phyloP scores from a whole-genome alignment of 108 stramenopile species.

The Cyclotella kingstonii region DNA sequence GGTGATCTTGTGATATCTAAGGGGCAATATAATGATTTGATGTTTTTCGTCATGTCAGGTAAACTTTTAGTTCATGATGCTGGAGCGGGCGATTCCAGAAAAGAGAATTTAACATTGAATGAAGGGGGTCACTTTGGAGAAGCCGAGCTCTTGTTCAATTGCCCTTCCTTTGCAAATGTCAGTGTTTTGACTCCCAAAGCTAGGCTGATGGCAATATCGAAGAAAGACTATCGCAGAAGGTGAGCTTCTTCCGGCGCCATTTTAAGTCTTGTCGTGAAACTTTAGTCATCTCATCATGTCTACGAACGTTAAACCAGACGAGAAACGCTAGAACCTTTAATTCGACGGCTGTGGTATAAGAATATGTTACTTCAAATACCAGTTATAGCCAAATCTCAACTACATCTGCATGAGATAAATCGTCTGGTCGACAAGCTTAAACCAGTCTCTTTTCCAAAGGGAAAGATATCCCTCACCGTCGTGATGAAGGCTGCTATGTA shows the following conservation, averaged over 20 bases:
- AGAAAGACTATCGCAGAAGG: slow-evolving; percentile 38
- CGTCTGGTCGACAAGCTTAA: slow-evolving; percentile 32
- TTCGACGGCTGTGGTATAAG: slow-evolving; percentile 29
- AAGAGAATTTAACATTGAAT: slow-evolving; percentile 41
- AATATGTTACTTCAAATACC: slow-evolving; percentile 37
- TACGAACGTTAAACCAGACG: background rate
- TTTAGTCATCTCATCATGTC: background rate
- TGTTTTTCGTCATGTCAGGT: slow-evolving; percentile 69
- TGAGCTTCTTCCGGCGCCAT: no score
- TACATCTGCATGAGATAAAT: slow-evolving; percentile 40
- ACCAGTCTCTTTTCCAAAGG: slow-evolving; percentile 22
- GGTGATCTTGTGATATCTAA: slow-evolving; percentile 61
- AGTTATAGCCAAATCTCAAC: slow-evolving; percentile 36
- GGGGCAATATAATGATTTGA: slow-evolving; percentile 59
- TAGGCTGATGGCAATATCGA: slow-evolving; percentile 36
- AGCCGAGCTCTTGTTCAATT: slow-evolving; percentile 23
- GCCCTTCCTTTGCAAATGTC: slow-evolving; percentile 34
- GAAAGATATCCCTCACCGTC: slow-evolving; percentile 18
- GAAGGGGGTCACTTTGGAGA: slow-evolving; percentile 44
- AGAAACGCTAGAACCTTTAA: slow-evolving; percentile 31
- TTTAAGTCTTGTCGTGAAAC: no score
- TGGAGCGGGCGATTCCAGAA: slow-evolving; percentile 29
- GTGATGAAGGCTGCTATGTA: slow-evolving; percentile 38
- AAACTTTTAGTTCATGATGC: slow-evolving; percentile 41
- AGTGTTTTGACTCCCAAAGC: slow-evolving; percentile 35